phyloP scores from a whole-genome alignment of 75 land plant genomes.

The Chamaecyparis obtusa region DNA sequence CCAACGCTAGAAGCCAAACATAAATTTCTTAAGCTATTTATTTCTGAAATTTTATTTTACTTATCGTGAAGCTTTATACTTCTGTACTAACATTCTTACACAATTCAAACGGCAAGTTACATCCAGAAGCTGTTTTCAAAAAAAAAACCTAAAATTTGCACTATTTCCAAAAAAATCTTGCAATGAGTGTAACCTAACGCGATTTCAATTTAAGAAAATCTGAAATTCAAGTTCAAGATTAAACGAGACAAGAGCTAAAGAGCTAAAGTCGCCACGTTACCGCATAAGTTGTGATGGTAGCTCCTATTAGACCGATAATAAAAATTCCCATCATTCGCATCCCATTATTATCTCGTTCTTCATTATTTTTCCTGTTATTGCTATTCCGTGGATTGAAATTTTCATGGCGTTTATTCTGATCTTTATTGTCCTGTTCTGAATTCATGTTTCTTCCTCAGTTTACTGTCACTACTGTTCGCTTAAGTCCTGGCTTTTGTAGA shows the following conservation, averaged over 20 bases:
- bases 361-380: not conserved
- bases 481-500: no score
- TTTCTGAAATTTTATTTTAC: not conserved
- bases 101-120: not conserved
- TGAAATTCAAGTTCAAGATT: not conserved
- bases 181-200: no score
- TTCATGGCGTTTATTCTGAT: not conserved
- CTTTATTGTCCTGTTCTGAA: no score
- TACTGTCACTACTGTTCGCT: no score
- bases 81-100: not conserved
- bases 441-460: no score
- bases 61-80: not conserved
- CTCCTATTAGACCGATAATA: conserved; percentile 49
- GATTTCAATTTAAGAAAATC: not conserved
- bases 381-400: not conserved
- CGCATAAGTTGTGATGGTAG: conserved; percentile 50
- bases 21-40: no score
- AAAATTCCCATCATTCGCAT: conserved; percentile 35
- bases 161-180: no score
- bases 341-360: conserved; percentile 16
- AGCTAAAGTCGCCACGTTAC: conserved; percentile 13
- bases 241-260: no score
- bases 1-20: no score
- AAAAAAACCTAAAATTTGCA: not conserved
- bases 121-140: not conserved